These are phyloP conservation scores for Vaucheria bursata DNA, from an alignment of 352 stramenopile genomes.

Conservation along the genomic window DNA sequence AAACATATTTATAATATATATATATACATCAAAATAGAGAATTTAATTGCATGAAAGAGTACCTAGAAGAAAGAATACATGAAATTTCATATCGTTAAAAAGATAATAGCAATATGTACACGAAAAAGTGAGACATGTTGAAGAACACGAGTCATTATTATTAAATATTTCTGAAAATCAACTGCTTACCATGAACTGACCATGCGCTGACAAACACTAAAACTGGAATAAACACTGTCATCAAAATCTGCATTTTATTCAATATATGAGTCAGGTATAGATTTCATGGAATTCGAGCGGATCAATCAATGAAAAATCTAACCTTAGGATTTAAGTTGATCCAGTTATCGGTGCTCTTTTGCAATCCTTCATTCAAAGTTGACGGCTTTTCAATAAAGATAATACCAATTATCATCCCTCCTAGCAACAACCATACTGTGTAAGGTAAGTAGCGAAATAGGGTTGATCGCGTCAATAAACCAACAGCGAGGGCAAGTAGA, in stretches of 20 bases:
- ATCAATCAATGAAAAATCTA: too few relatives aligned
- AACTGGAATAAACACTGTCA: slow-evolving; percentile 59
- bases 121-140: too few relatives aligned
- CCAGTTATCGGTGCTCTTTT: neutral
- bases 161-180: too few relatives aligned
- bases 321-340: neutral
- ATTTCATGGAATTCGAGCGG: too few relatives aligned
- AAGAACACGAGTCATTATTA: too few relatives aligned
- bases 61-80: too few relatives aligned
- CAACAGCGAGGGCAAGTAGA: neutral
- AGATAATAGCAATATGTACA: too few relatives aligned
- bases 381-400: neutral
- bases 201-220: slow-evolving; percentile 56
- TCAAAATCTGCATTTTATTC: slow-evolving; percentile 53
- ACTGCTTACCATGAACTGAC: neutral
- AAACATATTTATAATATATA: too few relatives aligned
- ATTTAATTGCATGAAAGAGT: too few relatives aligned
- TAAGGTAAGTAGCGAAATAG: neutral
- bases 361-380: neutral
- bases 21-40: too few relatives aligned
- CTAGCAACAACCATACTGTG: slow-evolving; percentile 4
- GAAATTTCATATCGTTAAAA: too few relatives aligned
- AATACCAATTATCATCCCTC: neutral
- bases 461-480: neutral
- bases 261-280: too few relatives aligned